Evolutionary conservation across 2,329 filamentous ascomycete genomes (phyloP).

Genomic region (Aureobasidium sp.): DNA sequence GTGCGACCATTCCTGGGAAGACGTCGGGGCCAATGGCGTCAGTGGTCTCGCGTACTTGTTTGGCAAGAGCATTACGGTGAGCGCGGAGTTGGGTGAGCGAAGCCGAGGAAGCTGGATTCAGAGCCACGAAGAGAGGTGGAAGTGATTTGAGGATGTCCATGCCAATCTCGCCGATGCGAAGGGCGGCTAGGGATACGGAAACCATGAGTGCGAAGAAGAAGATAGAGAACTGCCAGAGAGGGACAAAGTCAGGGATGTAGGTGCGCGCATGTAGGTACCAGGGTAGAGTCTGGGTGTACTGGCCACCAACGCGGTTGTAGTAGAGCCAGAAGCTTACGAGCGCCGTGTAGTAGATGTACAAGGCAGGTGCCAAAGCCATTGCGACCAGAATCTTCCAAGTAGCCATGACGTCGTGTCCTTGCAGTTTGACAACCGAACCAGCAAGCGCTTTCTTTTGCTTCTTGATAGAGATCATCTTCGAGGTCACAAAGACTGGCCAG

Average conservation of each 20-base stretch:
- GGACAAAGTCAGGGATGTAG: constrained; percentile 67
- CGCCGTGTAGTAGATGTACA: constrained; percentile 75
- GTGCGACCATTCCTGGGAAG: constrained; percentile 49
- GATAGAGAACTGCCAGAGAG: constrained; percentile 67
- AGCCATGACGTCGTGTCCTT: constrained; percentile 80
- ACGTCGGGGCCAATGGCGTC: constrained; percentile 92
- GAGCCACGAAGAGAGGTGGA: constrained; percentile 72
- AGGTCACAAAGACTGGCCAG: constrained; percentile 75
- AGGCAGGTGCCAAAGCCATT: constrained; percentile 68
- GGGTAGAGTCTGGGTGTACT: background rate
- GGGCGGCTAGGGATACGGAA: constrained; percentile 79
- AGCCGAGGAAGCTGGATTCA: constrained; percentile 77
- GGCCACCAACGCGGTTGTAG: constrained; percentile 69
- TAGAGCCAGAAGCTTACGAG: constrained; percentile 70
- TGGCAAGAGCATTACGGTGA: constrained; percentile 64
- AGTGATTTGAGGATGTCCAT: constrained; percentile 98
- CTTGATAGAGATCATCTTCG: constrained; percentile 70
- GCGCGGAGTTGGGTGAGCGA: constrained; percentile 70
- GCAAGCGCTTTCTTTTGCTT: constrained; percentile 80
- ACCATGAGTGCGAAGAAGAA: constrained; percentile 75
- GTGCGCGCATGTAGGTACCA: constrained; percentile 8
- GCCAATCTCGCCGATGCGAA: constrained; percentile 93
- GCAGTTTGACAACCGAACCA: constrained; percentile 79
- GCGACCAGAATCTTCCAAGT: constrained; percentile 89
- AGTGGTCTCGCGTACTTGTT: constrained; percentile 81